Evolutionary conservation across 2,329 filamentous ascomycete genomes (phyloP).

Genomic region (Elsinoe ampelina): DNA sequence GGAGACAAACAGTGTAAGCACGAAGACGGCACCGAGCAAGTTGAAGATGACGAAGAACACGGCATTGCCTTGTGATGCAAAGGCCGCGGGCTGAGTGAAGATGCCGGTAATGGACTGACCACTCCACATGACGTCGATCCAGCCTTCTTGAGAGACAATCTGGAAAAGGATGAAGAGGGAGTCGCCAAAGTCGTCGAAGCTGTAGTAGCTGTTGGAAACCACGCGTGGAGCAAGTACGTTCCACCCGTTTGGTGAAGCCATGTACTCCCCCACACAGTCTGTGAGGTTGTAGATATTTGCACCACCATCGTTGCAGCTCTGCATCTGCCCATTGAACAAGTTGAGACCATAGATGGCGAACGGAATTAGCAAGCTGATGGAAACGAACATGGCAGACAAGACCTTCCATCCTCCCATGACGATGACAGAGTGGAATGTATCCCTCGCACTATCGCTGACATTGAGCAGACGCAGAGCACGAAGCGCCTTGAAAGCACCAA

Average conservation of each 20-base stretch:
- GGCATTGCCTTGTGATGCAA: constrained; percentile 70
- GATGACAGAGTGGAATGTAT: constrained; percentile 95
- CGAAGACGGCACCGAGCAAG: constrained; percentile 88
- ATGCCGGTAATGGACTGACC: constrained; percentile 72
- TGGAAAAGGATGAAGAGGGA: constrained; percentile 95
- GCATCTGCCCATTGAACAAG: constrained; percentile 75
- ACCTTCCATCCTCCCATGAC: constrained; percentile 93
- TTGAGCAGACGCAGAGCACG: constrained; percentile 86
- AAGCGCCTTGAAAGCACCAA: constrained; percentile 94
- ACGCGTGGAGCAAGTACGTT: constrained; percentile 72
- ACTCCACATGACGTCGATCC: constrained; percentile 84
- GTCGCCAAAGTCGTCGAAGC: constrained; percentile 90
- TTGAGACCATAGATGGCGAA: constrained; percentile 96
- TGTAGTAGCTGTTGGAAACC: constrained; percentile 72
- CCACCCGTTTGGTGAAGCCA: constrained; percentile 72
- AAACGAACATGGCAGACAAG: constrained; percentile 83
- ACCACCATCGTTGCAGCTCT: constrained; percentile 65
- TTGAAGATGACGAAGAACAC: constrained; percentile 97
- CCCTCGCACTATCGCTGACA: constrained; percentile 86
- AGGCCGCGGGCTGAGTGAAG: constrained; percentile 61
- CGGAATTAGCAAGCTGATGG: constrained; percentile 83
- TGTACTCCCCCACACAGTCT: constrained; percentile 79
- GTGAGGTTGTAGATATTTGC: constrained; percentile 50
- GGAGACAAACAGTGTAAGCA: constrained; percentile 93
- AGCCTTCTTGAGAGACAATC: constrained; percentile 97